Base-by-base conservation (phyloP, 495 filamentous ascomycete species). In the Lasiosphaeris hirsuta region DNA sequence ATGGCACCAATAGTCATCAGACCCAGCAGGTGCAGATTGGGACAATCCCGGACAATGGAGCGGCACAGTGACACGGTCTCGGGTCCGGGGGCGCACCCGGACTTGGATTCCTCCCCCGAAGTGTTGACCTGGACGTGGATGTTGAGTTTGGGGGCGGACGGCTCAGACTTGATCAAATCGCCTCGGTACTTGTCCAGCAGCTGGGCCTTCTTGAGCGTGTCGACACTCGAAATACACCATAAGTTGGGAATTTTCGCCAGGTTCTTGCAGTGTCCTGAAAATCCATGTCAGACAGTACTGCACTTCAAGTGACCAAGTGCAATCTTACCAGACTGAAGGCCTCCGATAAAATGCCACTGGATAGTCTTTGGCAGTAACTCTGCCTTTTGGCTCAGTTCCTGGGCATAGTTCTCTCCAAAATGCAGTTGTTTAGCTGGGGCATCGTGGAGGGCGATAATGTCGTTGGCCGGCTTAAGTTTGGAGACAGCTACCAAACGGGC, bases 1-100 rank as follows among this genome's bases (percentile, higher is more conserved):
- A 98, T 94, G 14, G 91, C 90, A 0, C 94, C 94, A 64, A 98
- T 97, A 1, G 94, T 98, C 94, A 98, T 98, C 5, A 98, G 67
- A 0, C 94, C 94, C 52, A 87, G 78, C 15, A 98, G 68, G 41
- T 81, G 74, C 34, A 98, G 72, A 67, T 86, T 79, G 2, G 86
- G 85, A 74, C 92, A 96, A 37, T 80, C 69, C 18, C 86, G 78
- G 6, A 78, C 71, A 42, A 96, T 82, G 67, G 86, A 81, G 23
- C 74, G 74, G 66, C 86, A 90, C 36, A 98, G 73, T 3, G 61
- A 72, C 3, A 85, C 71, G 2, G 88, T 74, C 19, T 80, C 76
- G 7, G 66, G 33, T 8, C 79, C 76, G 0, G 92, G 94, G 11
- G 83, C 75, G 35, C 90, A 84, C 6, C 94, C 94, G 4, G 86